Percentiles rank a stretch among this genome's conserved stretches.
Evolutionary conservation across 2,329 filamentous ascomycete species (phyloP).

Genomic region (Fusarium poae): DNA sequence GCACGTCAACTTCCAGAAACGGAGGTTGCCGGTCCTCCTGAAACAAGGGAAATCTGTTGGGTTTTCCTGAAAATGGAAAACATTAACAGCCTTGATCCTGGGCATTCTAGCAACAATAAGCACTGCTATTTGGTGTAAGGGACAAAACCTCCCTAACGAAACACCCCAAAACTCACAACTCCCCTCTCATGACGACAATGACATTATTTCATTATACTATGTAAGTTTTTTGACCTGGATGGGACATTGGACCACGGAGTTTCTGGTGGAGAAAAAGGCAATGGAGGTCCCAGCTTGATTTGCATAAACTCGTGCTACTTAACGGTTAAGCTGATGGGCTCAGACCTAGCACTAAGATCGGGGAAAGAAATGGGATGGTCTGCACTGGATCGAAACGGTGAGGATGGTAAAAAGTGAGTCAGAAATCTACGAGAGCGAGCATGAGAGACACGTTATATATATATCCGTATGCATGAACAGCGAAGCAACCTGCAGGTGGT

Average conservation of each 20-base stretch:
- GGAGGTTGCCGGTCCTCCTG: slow-evolving; percentile 18
- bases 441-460: slow-evolving; percentile 38
- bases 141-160: slow-evolving; percentile 9
- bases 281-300: slow-evolving; percentile 31
- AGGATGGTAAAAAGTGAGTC: slow-evolving; percentile 37
- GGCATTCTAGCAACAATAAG: slow-evolving; percentile 3
- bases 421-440: slow-evolving; percentile 26
- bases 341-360: slow-evolving; percentile 12
- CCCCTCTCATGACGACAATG: slow-evolving; percentile 27
- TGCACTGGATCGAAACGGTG: slow-evolving; percentile 16
- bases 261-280: slow-evolving; percentile 40
- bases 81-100: slow-evolving; percentile 13
- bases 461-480: slow-evolving; percentile 32
- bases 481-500: slow-evolving; percentile 27
- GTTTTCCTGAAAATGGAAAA: slow-evolving; percentile 37
- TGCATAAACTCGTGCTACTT: slow-evolving; percentile 34
- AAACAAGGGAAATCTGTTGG: slow-evolving; percentile 19
- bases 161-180: slow-evolving; percentile 16
- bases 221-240: slow-evolving; percentile 23
- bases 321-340: slow-evolving; percentile 32
- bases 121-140: slow-evolving; percentile 13
- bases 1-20: slow-evolving; percentile 21
- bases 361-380: background rate
- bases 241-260: slow-evolving; percentile 43
- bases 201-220: slow-evolving; percentile 27